Percentiles rank a stretch among this genome's conserved stretches.
These are phyloP conservation scores for Lactuca saligna DNA, from an alignment of 129 eudicot species.

Conservation along the genomic window DNA sequence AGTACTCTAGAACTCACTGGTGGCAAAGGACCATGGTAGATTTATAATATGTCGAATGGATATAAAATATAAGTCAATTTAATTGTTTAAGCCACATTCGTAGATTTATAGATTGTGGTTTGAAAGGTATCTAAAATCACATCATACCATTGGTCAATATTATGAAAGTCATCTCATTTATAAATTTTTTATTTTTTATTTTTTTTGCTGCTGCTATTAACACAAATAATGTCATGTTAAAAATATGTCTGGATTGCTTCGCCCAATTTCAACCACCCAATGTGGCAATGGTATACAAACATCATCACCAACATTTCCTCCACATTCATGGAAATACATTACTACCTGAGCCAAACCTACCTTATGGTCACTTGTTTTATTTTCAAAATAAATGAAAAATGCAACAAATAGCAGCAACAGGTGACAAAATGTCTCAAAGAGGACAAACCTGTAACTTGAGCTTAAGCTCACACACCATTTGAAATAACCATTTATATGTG, in stretches of 20 bases:
- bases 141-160: no score
- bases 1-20: no score
- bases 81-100: no score
- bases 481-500: slow-evolving; percentile 85
- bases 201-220: no score
- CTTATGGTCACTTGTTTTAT: slow-evolving; percentile 13
- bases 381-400: neutral
- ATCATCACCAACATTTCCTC: slow-evolving; percentile 93
- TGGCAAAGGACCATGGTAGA: no score
- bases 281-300: slow-evolving; percentile 92
- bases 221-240: slow-evolving; percentile 51
- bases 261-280: slow-evolving; percentile 96
- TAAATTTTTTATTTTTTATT: no score
- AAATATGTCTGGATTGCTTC: slow-evolving; percentile 79
- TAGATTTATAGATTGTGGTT: no score
- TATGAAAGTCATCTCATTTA: no score
- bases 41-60: no score
- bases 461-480: slow-evolving; percentile 77
- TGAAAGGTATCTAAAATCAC: no score
- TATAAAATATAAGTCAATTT: no score
- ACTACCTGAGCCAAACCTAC: slow-evolving; percentile 53
- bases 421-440: neutral
- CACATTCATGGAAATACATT: slow-evolving; percentile 96
- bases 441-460: slow-evolving; percentile 75
- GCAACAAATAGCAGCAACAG: neutral